Evolutionary conservation across 1,284 basidiomycete genomes (phyloP).

Genomic region (Sporisorium exsertum): DNA sequence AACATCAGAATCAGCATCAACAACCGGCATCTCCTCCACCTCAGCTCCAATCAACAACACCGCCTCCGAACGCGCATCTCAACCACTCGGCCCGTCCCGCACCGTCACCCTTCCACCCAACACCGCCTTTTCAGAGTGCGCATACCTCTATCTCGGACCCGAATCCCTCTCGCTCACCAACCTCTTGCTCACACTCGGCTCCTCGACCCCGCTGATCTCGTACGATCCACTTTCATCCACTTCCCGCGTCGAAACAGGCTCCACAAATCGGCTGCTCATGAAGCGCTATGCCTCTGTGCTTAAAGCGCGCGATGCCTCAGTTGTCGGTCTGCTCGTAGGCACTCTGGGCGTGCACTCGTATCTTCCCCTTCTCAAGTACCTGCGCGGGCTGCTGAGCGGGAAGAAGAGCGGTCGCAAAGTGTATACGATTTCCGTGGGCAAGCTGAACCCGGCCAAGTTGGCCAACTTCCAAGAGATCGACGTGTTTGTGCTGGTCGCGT

Average conservation of each 20-base stretch:
- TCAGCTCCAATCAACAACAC: conserved; percentile 35
- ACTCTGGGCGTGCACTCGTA: conserved; percentile 81
- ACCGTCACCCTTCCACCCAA: conserved; percentile 24
- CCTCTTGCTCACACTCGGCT: conserved; percentile 73
- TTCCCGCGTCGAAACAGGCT: conserved; percentile 73
- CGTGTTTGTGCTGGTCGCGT: conserved; percentile 93
- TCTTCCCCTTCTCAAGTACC: conserved; percentile 44
- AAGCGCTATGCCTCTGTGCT: conserved; percentile 88
- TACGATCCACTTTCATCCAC: conserved; percentile 77
- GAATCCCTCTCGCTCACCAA: conserved; percentile 87
- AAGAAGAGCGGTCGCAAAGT: conserved; percentile 77
- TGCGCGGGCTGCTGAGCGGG: conserved; percentile 48
- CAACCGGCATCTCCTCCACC: conserved; percentile 52
- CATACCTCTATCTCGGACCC: conserved; percentile 83
- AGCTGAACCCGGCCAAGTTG: conserved; percentile 93
- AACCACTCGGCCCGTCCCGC: conserved; percentile 49
- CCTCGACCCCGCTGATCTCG: conserved; percentile 73
- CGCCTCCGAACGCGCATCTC: conserved; percentile 52
- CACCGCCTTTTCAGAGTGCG: conserved; percentile 38
- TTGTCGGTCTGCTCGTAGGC: conserved; percentile 93
- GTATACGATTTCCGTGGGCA: conserved; percentile 95
- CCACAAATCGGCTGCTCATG: conserved; percentile 84
- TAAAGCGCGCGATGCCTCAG: conserved; percentile 88
- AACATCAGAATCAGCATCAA: conserved; percentile 43
- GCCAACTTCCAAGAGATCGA: conserved; percentile 97